These are phyloP conservation scores for Pontederia paniculata DNA, from an alignment of 176 grass and related monocot genomes.

Conservation along the genomic window DNA sequence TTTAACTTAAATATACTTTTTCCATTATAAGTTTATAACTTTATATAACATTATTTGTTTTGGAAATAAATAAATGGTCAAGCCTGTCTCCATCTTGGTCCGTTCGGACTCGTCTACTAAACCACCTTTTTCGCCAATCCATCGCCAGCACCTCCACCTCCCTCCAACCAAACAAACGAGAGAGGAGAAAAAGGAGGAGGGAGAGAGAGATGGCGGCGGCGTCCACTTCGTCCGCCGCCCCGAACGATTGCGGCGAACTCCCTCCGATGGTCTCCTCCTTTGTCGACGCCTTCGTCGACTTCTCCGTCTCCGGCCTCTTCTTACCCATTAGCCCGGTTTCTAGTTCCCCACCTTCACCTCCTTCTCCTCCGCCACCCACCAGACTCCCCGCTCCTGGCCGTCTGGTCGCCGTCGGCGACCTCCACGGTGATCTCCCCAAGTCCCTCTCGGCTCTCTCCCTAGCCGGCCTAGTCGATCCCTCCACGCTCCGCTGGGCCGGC, in stretches of 20 bases:
- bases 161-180: no score
- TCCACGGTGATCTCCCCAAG: conserved; percentile 76
- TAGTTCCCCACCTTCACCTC: neutral
- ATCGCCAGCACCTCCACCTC: no score
- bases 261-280: conserved; percentile 60
- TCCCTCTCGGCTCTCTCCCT: conserved; percentile 56
- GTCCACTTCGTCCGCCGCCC: no score
- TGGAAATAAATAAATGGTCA: no score
- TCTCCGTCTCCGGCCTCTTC: conserved; percentile 58
- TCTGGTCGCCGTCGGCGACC: conserved; percentile 70
- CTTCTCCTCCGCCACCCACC: conserved; percentile 15
- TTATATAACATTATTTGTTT: no score
- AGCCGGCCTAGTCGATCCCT: conserved; percentile 28
- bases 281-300: conserved; percentile 69
- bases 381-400: conserved; percentile 43
- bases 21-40: no score
- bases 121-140: no score
- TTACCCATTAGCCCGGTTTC: conserved; percentile 23
- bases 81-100: no score
- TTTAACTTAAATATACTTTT: no score
- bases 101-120: no score
- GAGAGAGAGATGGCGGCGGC: no score
- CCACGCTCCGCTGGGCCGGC: conserved; percentile 30
- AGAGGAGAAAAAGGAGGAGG: no score
- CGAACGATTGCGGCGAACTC: conserved; percentile 33